A percentile compares a stretch with the other conserved stretches of the same genome.
Evolutionary conservation across 495 filamentous ascomycete genomes (phyloP).

Genomic region (Aspergillus ostianus): DNA sequence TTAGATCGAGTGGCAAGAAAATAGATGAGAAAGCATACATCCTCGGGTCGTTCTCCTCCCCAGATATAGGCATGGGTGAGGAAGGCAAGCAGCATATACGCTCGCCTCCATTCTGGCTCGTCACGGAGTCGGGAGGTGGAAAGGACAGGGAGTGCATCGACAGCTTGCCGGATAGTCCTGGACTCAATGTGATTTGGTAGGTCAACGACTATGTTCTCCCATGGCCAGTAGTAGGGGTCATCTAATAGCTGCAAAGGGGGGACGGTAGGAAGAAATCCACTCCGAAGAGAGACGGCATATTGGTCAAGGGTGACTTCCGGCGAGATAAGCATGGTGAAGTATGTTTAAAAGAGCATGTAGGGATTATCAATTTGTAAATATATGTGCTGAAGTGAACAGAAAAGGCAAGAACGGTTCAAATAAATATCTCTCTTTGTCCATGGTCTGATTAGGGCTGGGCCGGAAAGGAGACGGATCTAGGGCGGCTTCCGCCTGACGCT

Average conservation of each 20-base stretch:
- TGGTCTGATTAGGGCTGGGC: not conserved
- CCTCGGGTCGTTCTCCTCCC: conserved; percentile 79
- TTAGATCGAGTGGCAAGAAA: not conserved
- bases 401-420: not conserved
- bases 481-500: not conserved
- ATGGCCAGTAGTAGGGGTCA: conserved; percentile 82
- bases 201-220: conserved; percentile 77
- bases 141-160: conserved; percentile 76
- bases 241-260: conserved; percentile 72
- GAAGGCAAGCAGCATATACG: conserved; percentile 82
- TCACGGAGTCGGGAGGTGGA: conserved; percentile 68
- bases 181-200: conserved; percentile 74
- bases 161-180: conserved; percentile 67
- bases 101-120: conserved; percentile 87
- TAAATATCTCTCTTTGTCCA: not conserved
- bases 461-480: conserved; percentile 3
- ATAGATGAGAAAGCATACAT: conserved; percentile 44
- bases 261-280: conserved; percentile 84
- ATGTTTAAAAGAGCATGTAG: not conserved
- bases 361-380: not conserved
- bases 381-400: not conserved
- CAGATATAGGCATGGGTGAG: conserved; percentile 92
- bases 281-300: conserved; percentile 75
- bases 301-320: conserved; percentile 69
- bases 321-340: conserved; percentile 62